Evolutionary conservation across 2,329 filamentous ascomycete genomes (phyloP).

Genomic region (Pseudocercospora fijiensis): DNA sequence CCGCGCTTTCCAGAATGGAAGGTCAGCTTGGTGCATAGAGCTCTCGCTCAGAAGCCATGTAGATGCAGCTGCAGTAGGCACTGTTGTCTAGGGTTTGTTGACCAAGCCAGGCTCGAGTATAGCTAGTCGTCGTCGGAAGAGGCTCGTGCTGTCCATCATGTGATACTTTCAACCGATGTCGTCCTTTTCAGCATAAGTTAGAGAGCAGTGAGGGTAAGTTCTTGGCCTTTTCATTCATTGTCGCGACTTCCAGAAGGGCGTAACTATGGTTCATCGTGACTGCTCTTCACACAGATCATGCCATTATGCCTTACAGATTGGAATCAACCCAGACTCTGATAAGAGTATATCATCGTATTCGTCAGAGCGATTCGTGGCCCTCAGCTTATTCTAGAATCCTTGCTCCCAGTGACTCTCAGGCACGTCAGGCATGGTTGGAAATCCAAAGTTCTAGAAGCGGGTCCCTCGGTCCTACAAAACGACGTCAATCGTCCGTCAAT

Average conservation of each 20-base stretch:
- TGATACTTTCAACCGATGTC: no score
- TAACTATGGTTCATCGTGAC: not conserved
- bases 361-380: not conserved
- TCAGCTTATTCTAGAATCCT: not conserved
- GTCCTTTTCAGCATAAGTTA: no score
- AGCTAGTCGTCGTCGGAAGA: no score
- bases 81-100: not conserved
- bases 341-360: not conserved
- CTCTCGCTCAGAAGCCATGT: not conserved
- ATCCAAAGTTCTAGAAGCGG: constrained; percentile 8
- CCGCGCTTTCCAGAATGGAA: not conserved
- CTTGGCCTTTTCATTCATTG: not conserved
- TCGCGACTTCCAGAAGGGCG: not conserved
- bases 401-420: constrained; percentile 6
- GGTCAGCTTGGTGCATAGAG: not conserved
- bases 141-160: not conserved
- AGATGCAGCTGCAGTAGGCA: not conserved
- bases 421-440: constrained; percentile 14
- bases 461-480: not conserved
- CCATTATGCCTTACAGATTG: not conserved
- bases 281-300: not conserved
- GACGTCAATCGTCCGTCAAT: not conserved
- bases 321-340: not conserved
- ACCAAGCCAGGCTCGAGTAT: not conserved
- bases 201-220: not conserved